Evolutionary conservation across 345 rosid species (phyloP).

Genomic region (Citrus australasica): DNA sequence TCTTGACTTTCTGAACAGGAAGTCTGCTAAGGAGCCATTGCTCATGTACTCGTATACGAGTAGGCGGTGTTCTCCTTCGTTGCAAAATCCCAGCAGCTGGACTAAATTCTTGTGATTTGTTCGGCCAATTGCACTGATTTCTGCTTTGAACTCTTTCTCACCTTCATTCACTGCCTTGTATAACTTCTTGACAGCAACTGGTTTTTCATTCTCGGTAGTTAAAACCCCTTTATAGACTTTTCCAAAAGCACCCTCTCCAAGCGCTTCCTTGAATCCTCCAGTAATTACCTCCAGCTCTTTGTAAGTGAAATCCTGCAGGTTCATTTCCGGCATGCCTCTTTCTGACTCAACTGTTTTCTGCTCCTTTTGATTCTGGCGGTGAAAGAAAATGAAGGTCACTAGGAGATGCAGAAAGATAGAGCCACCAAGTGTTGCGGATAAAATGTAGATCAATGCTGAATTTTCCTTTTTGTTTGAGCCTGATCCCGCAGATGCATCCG

Average conservation of each 20-base stretch:
- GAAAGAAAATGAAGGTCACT: not conserved
- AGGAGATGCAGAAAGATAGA: conserved; percentile 19
- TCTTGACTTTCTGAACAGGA: not conserved
- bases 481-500: not conserved
- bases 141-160: conserved; percentile 27
- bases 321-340: not conserved
- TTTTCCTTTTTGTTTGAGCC: not conserved
- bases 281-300: conserved; percentile 23
- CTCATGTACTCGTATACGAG: conserved; percentile 36
- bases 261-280: conserved; percentile 26
- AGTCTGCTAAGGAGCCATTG: conserved; percentile 15
- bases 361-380: not conserved
- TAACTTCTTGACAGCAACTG: conserved; percentile 27
- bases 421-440: conserved; percentile 22
- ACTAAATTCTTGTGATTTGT: conserved; percentile 41
- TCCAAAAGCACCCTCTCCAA: conserved; percentile 35
- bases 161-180: conserved; percentile 6
- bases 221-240: conserved; percentile 30
- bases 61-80: conserved; percentile 29
- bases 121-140: conserved; percentile 25
- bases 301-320: conserved; percentile 21
- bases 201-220: not conserved
- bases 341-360: not conserved
- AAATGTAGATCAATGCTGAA: conserved; percentile 9
- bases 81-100: conserved; percentile 33